These are phyloP conservation scores for Houttuynia cordata DNA, from an alignment of 164 flowering plant species.

Conservation along the genomic window DNA sequence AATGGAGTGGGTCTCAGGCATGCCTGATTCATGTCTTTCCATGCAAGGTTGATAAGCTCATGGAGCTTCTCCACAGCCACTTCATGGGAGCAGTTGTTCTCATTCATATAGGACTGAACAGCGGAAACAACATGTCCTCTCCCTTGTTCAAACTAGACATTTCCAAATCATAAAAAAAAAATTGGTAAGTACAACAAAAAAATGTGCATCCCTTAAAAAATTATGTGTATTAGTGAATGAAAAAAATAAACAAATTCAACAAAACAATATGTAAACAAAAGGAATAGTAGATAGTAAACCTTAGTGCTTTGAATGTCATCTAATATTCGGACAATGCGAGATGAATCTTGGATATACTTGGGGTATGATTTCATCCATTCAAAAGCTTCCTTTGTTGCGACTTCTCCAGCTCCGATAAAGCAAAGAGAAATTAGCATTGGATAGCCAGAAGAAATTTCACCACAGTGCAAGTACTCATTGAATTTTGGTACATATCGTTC, in stretches of 20 bases:
- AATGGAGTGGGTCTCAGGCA: background rate
- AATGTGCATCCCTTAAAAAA: too few relatives aligned
- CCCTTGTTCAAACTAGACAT: too few relatives aligned
- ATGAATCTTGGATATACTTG: constrained; percentile 14
- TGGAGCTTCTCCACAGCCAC: background rate
- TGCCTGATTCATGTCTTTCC: background rate
- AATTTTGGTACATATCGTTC: constrained; percentile 15
- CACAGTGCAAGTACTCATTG: constrained; percentile 20
- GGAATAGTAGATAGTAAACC: constrained; percentile 9
- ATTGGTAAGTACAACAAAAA: too few relatives aligned
- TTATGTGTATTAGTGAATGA: too few relatives aligned
- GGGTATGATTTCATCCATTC: constrained; percentile 23
- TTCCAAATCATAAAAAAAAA: too few relatives aligned
- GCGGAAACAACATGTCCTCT: background rate
- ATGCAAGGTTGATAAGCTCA: background rate
- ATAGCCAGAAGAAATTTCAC: constrained; percentile 6
- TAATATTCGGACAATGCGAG: constrained; percentile 15
- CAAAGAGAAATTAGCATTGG: constrained; percentile 6
- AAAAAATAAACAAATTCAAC: too few relatives aligned
- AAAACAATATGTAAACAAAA: too few relatives aligned
- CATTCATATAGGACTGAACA: background rate
- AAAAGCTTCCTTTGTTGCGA: constrained; percentile 17
- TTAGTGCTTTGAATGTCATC: constrained; percentile 18
- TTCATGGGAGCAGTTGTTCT: background rate
- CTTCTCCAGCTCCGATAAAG: constrained; percentile 26